These are phyloP conservation scores for Colletotrichum navitas DNA, from an alignment of 2,329 filamentous ascomycete species.

Conservation along the genomic window DNA sequence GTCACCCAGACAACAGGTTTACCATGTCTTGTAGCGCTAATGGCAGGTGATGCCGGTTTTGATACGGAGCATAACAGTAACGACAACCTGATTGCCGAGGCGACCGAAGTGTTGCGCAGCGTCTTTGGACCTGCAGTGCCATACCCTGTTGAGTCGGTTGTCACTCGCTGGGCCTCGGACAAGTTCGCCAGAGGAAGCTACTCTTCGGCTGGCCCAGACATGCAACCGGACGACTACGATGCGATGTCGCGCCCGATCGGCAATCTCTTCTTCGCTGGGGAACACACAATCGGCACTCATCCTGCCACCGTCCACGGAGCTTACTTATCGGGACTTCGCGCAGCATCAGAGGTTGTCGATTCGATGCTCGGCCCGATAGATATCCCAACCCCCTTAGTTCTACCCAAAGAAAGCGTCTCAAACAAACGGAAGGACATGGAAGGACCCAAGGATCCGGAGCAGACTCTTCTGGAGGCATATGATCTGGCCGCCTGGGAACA, in stretches of 20 bases:
- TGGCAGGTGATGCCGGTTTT: slow-evolving; percentile 95
- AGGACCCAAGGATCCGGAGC: slow-evolving; percentile 61
- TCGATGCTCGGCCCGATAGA: slow-evolving; percentile 84
- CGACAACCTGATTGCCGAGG: slow-evolving; percentile 81
- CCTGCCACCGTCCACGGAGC: slow-evolving; percentile 97
- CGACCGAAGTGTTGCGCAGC: slow-evolving; percentile 80
- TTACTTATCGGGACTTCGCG: slow-evolving; percentile 92
- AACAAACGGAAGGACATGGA: slow-evolving; percentile 68
- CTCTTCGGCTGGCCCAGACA: slow-evolving; percentile 88
- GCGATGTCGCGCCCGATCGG: slow-evolving; percentile 87
- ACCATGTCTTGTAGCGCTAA: slow-evolving; percentile 88
- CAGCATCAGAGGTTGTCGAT: slow-evolving; percentile 87
- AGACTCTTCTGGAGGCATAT: slow-evolving; percentile 68
- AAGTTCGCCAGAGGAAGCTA: slow-evolving; percentile 94
- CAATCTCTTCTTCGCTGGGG: slow-evolving; percentile 94
- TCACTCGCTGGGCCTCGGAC: slow-evolving; percentile 94
- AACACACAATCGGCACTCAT: slow-evolving; percentile 95
- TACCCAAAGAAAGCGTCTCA: slow-evolving; percentile 67
- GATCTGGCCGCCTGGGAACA: slow-evolving; percentile 66
- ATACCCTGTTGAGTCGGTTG: slow-evolving; percentile 83
- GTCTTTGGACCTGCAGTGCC: slow-evolving; percentile 82
- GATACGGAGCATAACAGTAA: slow-evolving; percentile 85
- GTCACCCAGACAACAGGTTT: slow-evolving; percentile 90
- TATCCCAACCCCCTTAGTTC: slow-evolving; percentile 80
- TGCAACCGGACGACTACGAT: slow-evolving; percentile 90